Base-by-base conservation (phyloP, 208 protist genomes). In the Acanthamoeba triangularis region DNA sequence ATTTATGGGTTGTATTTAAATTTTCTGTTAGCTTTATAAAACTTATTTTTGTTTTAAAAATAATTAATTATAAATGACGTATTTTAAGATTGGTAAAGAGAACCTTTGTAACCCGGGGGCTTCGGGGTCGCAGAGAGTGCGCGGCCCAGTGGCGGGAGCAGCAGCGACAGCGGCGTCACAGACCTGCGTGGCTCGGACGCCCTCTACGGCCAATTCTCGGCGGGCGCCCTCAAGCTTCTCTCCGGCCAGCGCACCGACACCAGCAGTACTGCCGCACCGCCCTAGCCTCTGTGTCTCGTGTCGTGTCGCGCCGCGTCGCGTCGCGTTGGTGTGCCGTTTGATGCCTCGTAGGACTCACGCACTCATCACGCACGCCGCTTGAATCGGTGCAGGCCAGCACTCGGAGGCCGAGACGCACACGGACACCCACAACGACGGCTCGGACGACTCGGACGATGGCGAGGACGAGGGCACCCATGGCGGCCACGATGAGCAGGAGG, bases 131-230 rank as follows among this genome's bases (percentile, higher is more conserved):
- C 44, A 47, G 44, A 47, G 44, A 47, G 44, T 8, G 44, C 44
- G 44, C 44, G 10, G 44, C 5, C 44, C 4, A 11, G 2, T 47
- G 44, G 44, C 44, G 44, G 44, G 44, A 47, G 44, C 44, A 47
- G 37, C 37, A 41, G 44, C 44, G 44, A 7, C 44, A 47, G 44
- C 44, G 44, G 44, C 44, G 44, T 23, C n/a, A 69, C 61, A 10
- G n/a, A 80, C 30, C 18, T 80, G 69, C 69, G 69, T 41, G 69
- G 69, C 28, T 80, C 69, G 69, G 69, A 80, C 69, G 69, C 69
- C 23, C 69, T 80, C 14, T 80, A 80, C 69, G 30, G n/a, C 30
- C 69, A 80, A n/a, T 80, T 80, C 35, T 30, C 69, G 23, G 69
- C 69, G 0, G 69, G 69, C 6, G 69, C 69, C 33, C 14, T 18